These are phyloP conservation scores for Metschnikowia lunata DNA, from an alignment of 805 yeast genomes.

Conservation along the genomic window DNA sequence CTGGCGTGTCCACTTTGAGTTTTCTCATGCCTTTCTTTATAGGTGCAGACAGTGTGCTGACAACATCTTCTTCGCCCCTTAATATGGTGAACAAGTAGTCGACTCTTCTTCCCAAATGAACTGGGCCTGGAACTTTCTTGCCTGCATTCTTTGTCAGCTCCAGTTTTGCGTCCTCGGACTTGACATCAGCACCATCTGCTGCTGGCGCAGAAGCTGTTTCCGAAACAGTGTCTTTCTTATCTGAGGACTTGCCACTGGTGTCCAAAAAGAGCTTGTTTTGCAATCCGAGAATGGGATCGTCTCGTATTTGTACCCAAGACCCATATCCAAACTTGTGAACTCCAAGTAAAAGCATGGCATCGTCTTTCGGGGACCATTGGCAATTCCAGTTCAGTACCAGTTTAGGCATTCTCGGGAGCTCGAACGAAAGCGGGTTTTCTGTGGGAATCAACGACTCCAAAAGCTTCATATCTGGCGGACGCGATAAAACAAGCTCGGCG, in stretches of 20 bases:
- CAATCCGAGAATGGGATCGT: slow-evolving; percentile 86
- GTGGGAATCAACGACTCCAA: slow-evolving; percentile 50
- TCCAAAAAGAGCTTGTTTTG: slow-evolving; percentile 79
- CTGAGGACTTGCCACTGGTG: slow-evolving; percentile 11
- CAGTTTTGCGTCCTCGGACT: slow-evolving; percentile 4
- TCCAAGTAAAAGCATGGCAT: slow-evolving; percentile 82
- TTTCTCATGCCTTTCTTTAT: slow-evolving; percentile 17
- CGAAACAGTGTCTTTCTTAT: slow-evolving; percentile 12
- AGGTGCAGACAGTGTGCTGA: slow-evolving; percentile 5
- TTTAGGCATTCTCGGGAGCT: slow-evolving; percentile 61
- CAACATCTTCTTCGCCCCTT: slow-evolving; percentile 50
- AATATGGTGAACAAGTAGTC: slow-evolving; percentile 78
- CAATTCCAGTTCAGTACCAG: slow-evolving; percentile 89
- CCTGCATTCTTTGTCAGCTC: slow-evolving; percentile 19
- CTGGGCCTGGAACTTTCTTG: slow-evolving; percentile 79
- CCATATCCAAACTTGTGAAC: slow-evolving; percentile 93
- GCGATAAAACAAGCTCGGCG: slow-evolving; percentile 78
- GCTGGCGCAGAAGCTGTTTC: too few relatives aligned
- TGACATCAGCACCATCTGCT: slow-evolving; percentile 1
- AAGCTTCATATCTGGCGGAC: slow-evolving; percentile 80
- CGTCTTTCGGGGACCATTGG: slow-evolving; percentile 79
- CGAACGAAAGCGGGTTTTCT: slow-evolving; percentile 58
- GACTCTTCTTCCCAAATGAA: slow-evolving; percentile 86
- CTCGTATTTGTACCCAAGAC: slow-evolving; percentile 90
- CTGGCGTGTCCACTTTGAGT: slow-evolving; percentile 15